Evolutionary conservation across 192 early-diverging fungal genomes (phyloP).

Genomic region (Backusella sp.): DNA sequence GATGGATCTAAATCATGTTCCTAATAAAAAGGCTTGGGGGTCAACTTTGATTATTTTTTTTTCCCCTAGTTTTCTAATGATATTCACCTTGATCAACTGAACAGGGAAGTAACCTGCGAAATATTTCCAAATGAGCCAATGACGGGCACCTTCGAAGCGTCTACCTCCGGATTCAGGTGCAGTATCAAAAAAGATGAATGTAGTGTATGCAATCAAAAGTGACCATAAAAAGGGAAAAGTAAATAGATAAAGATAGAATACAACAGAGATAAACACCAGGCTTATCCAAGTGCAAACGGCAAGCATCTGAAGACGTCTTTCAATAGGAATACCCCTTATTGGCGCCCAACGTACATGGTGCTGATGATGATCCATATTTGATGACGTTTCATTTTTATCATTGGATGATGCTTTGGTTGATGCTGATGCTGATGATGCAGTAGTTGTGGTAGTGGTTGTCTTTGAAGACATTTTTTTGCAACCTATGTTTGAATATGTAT

Average conservation of each 20-base stretch:
- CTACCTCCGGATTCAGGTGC: slow-evolving; percentile 81
- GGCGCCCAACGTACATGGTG: slow-evolving; percentile 58
- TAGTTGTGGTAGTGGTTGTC: background rate
- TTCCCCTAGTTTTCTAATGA: background rate
- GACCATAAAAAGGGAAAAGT: slow-evolving; percentile 54
- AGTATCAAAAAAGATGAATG: slow-evolving; percentile 73
- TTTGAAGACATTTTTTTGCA: slow-evolving; percentile 3
- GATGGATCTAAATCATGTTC: slow-evolving; percentile 80
- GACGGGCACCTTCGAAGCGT: slow-evolving; percentile 45
- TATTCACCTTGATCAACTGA: slow-evolving; percentile 61
- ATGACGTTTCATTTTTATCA: background rate
- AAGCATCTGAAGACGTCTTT: slow-evolving; percentile 66
- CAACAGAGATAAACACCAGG: slow-evolving; percentile 50
- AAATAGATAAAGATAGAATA: slow-evolving; percentile 64
- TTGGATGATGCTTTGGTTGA: background rate
- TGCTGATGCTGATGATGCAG: background rate
- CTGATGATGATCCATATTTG: background rate
- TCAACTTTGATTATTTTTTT: background rate
- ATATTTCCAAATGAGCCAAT: slow-evolving; percentile 69
- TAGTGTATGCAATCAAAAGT: slow-evolving; percentile 67
- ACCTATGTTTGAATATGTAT: background rate
- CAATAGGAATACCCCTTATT: slow-evolving; percentile 53
- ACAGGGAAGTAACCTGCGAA: slow-evolving; percentile 82
- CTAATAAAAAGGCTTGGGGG: slow-evolving; percentile 22
- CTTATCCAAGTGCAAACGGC: slow-evolving; percentile 63